These are phyloP conservation scores for Phylloporus sp. DNA, from an alignment of 768 basidiomycete species.

Conservation along the genomic window DNA sequence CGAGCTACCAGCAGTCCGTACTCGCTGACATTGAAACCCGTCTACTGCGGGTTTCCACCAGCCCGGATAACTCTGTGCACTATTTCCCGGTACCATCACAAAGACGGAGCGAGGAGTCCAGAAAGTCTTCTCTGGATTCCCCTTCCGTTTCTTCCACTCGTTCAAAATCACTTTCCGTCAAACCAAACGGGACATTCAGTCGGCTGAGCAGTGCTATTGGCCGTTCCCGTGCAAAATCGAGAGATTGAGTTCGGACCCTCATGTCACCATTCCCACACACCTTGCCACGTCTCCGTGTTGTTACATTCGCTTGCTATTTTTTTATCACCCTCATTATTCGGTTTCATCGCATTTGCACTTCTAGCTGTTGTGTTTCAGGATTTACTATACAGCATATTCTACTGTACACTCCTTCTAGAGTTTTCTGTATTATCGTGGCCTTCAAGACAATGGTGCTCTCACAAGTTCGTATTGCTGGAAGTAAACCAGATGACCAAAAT, in stretches of 20 bases:
- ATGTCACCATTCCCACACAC: constrained; percentile 3
- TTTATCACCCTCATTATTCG: constrained; percentile 19
- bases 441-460: constrained; percentile 1
- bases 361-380: not conserved
- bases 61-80: constrained; percentile 30
- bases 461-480: not conserved
- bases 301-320: constrained; percentile 11
- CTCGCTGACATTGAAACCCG: constrained; percentile 31
- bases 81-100: constrained; percentile 34
- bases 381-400: not conserved
- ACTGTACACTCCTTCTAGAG: constrained; percentile 13
- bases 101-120: constrained; percentile 27
- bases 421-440: constrained; percentile 1
- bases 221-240: constrained; percentile 23
- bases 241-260: constrained; percentile 10
- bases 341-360: constrained; percentile 4
- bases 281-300: not conserved
- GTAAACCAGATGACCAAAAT: not conserved
- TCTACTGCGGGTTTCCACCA: constrained; percentile 24
- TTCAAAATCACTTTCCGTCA: constrained; percentile 19
- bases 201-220: constrained; percentile 17
- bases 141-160: constrained; percentile 25
- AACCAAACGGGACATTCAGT: constrained; percentile 19
- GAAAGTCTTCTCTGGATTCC: constrained; percentile 26
- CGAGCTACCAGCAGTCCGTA: constrained; percentile 30